phyloP scores from a whole-genome alignment of 176 grass and related monocot genomes.

The Bromus sterilis region DNA sequence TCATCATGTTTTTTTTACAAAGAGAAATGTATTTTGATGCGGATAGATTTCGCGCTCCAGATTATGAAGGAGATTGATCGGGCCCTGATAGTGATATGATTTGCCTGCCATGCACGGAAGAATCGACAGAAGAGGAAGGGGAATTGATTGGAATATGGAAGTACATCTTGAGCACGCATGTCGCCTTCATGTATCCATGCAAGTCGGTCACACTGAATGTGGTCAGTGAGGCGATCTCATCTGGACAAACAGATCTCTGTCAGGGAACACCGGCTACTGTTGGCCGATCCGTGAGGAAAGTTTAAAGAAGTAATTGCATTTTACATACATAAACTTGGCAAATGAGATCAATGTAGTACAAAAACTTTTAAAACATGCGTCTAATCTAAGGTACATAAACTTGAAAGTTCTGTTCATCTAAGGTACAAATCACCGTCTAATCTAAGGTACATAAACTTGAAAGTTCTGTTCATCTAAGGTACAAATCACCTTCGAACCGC shows the following conservation, averaged over 20 bases:
- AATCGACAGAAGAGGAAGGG: not conserved
- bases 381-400: too few relatives aligned
- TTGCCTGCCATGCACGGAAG: not conserved
- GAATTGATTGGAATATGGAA: not conserved
- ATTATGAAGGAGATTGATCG: not conserved
- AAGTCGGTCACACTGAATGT: not conserved
- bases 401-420: too few relatives aligned
- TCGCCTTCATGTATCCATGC: not conserved
- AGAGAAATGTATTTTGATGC: not conserved
- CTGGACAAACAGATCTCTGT: not conserved
- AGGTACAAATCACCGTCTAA: too few relatives aligned
- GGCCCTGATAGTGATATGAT: not conserved
- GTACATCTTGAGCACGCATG: not conserved
- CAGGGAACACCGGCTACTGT: not conserved
- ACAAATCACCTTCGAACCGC: too few relatives aligned
- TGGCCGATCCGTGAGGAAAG: not conserved
- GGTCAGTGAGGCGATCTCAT: not conserved
- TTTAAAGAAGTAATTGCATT: too few relatives aligned
- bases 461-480: too few relatives aligned
- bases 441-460: too few relatives aligned
- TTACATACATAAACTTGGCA: too few relatives aligned
- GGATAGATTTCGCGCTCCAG: not conserved
- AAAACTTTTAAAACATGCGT: too few relatives aligned
- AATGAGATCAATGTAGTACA: too few relatives aligned
- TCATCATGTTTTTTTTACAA: not conserved